phyloP scores from a whole-genome alignment of 257 asterid species.

The Solanum tarapatanum region DNA sequence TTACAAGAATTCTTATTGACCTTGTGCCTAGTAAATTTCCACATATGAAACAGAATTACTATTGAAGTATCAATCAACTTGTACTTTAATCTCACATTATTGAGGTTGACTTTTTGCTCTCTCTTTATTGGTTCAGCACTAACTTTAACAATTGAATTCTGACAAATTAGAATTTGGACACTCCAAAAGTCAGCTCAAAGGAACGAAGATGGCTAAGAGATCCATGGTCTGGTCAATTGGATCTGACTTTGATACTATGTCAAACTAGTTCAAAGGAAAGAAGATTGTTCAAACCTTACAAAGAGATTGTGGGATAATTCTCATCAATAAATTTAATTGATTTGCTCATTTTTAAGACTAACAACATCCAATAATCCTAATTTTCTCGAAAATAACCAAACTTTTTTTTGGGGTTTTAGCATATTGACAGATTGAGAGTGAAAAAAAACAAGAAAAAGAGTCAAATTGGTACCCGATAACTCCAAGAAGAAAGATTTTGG shows the following conservation, averaged over 20 bases:
- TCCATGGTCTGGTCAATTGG: background rate
- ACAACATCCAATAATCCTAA: background rate
- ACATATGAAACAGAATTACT: background rate
- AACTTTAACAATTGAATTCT: background rate
- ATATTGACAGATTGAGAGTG: background rate
- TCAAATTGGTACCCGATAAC: conserved; percentile 43
- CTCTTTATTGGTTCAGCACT: background rate
- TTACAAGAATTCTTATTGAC: background rate
- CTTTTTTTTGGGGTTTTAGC: background rate
- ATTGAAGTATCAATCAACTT: background rate
- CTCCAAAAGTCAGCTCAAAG: too few relatives aligned
- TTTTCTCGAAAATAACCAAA: background rate
- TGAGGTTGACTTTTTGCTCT: background rate
- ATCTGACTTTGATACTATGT: too few relatives aligned
- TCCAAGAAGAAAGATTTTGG: conserved; percentile 59
- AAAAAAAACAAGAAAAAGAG: conserved; percentile 1
- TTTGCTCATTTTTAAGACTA: background rate
- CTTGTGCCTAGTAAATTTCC: background rate
- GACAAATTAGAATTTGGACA: too few relatives aligned
- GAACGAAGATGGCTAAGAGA: too few relatives aligned
- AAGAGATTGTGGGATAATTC: background rate
- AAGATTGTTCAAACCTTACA: background rate
- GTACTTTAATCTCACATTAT: background rate
- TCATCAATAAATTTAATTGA: background rate
- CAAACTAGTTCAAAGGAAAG: too few relatives aligned